Evolutionary conservation across 345 rosid species (phyloP).

Genomic region (Camelina laxa): DNA sequence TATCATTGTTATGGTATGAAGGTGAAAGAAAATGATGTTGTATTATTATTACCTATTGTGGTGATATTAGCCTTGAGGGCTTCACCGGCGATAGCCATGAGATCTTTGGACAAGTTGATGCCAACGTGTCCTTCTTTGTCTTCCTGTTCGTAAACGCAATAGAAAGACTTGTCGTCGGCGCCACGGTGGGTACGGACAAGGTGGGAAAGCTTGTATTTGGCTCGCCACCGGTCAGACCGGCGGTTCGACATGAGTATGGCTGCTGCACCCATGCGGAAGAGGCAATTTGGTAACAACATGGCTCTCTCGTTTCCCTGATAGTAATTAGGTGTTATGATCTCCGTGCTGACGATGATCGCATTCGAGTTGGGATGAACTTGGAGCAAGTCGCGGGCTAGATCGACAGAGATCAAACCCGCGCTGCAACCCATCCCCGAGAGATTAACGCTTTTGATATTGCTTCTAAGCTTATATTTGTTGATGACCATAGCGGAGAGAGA

Average conservation of each 20-base stretch:
- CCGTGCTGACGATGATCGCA: constrained; percentile 71
- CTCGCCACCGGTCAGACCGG: constrained; percentile 56
- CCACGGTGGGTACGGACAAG: constrained; percentile 85
- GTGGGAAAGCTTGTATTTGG: constrained; percentile 72
- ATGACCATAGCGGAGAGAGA: constrained; percentile 81
- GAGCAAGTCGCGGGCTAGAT: constrained; percentile 73
- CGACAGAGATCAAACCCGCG: constrained; percentile 72
- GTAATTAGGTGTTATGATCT: constrained; percentile 74
- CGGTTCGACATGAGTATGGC: constrained; percentile 75
- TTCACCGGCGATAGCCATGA: constrained; percentile 85
- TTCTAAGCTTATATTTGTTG: constrained; percentile 74
- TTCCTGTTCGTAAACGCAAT: constrained; percentile 72
- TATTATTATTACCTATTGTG: constrained; percentile 52
- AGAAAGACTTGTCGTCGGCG: constrained; percentile 67
- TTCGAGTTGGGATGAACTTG: constrained; percentile 72
- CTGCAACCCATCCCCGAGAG: constrained; percentile 90
- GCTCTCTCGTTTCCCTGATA: constrained; percentile 77
- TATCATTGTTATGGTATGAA: constrained; percentile 16
- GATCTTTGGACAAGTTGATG: constrained; percentile 67
- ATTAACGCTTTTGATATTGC: constrained; percentile 80
- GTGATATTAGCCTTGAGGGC: constrained; percentile 81
- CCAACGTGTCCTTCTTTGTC: constrained; percentile 73
- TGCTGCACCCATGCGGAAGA: constrained; percentile 83
- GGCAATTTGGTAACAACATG: constrained; percentile 80
- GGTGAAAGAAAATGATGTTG: neutral